Evolutionary conservation across 768 basidiomycete species (phyloP).

Genomic region (Hygrocybe coccinea): DNA sequence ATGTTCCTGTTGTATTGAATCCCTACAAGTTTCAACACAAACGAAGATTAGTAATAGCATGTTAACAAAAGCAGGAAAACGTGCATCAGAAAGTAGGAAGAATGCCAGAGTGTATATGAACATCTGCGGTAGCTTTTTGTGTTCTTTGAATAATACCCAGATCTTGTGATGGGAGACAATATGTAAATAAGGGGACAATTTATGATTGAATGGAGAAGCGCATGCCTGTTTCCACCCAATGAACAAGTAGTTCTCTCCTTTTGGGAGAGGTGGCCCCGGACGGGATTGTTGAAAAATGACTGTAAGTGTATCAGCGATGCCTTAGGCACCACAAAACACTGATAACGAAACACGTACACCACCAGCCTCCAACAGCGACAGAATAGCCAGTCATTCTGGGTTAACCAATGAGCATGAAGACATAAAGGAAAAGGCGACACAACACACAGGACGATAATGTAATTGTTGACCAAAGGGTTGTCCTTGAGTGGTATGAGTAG

Average conservation of each 20-base stretch:
- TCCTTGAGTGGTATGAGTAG: conserved; percentile 58
- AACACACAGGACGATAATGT: conserved; percentile 62
- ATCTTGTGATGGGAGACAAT: conserved; percentile 41
- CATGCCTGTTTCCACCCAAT: conserved; percentile 84
- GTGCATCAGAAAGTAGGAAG: conserved; percentile 74
- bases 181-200: not conserved
- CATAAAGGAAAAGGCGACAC: not conserved
- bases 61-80: conserved; percentile 16
- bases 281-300: conserved; percentile 84
- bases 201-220: not conserved
- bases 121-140: conserved; percentile 73
- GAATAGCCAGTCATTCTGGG: conserved; percentile 65
- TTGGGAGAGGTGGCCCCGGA: conserved; percentile 73
- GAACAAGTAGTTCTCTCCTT: conserved; percentile 69
- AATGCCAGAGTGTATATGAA: conserved; percentile 74
- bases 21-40: conserved; percentile 42
- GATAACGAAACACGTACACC: conserved; percentile 52
- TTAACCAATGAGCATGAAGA: not conserved
- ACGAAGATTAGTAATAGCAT: not conserved
- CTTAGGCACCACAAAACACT: too few species aligned
- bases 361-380: conserved; percentile 81
- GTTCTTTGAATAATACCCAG: conserved; percentile 70
- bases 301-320: conserved; percentile 20
- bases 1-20: conserved; percentile 72
- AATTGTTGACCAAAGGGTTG: conserved; percentile 68